phyloP scores from a whole-genome alignment of 73 alveolate species.

The Paramecium sonneborni region DNA sequence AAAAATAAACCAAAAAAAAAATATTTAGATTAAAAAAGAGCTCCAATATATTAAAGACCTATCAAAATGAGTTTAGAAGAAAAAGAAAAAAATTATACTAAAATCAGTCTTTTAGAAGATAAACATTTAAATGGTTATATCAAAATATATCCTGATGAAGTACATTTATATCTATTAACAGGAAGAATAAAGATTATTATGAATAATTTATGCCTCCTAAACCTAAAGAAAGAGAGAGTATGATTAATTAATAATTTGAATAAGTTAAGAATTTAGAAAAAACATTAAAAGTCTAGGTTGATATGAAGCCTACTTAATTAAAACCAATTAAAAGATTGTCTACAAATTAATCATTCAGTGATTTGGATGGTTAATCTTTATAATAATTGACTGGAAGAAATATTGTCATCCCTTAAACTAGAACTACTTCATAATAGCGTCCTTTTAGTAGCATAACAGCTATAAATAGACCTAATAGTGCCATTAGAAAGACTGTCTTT shows the following conservation, averaged over 20 bases:
- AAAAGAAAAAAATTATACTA: neutral
- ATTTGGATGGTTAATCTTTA: neutral
- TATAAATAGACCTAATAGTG: constrained; percentile 20
- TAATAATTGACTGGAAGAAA: neutral
- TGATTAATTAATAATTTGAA: neutral
- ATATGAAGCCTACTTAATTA: neutral
- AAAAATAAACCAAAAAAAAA: constrained; percentile 67
- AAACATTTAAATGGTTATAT: constrained; percentile 51
- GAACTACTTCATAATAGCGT: neutral
- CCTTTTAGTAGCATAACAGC: constrained; percentile 46
- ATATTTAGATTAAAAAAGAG: constrained; percentile 69
- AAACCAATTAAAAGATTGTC: constrained; percentile 4
- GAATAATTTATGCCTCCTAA: constrained; percentile 46
- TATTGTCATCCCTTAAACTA: neutral
- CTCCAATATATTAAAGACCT: constrained; percentile 55
- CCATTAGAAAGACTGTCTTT: neutral
- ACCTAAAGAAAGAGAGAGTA: constrained; percentile 24
- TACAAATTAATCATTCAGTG: neutral
- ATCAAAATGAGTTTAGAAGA: neutral
- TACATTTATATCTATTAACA: constrained; percentile 1
- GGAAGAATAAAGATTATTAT: neutral
- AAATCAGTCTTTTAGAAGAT: constrained; percentile 45
- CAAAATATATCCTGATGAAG: constrained; percentile 65
- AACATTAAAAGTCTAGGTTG: neutral
- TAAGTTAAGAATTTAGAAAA: neutral